Percentiles rank a stretch among this genome's conserved stretches.
These are phyloP conservation scores for Biscogniauxia sp. DNA, from an alignment of 2,329 filamentous ascomycete genomes.

Conservation along the genomic window DNA sequence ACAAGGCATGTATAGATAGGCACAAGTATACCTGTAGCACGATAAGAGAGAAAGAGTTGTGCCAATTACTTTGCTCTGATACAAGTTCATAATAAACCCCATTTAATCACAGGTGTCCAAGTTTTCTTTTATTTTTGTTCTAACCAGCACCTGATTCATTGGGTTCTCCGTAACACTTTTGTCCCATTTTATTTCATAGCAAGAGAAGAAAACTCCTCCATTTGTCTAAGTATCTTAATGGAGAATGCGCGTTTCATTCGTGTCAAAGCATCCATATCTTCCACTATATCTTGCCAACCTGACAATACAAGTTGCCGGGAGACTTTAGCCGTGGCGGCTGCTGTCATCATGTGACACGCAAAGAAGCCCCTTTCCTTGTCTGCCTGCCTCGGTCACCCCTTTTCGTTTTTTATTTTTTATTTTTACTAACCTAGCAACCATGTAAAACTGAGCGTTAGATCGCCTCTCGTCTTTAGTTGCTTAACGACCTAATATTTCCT, in stretches of 20 bases:
- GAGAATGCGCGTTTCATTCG: background rate
- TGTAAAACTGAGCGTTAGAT: background rate
- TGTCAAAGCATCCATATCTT: background rate
- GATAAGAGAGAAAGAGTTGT: too few species aligned
- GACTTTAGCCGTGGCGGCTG: background rate
- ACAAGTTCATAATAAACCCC: too few species aligned
- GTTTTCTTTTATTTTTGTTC: too few species aligned
- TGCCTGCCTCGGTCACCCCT: background rate
- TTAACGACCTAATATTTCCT: background rate
- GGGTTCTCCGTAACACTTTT: too few species aligned
- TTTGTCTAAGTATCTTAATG: background rate
- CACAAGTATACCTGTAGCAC: too few species aligned
- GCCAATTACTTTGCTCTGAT: too few species aligned
- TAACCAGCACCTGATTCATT: too few species aligned
- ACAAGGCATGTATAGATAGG: too few species aligned
- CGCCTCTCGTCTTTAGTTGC: background rate
- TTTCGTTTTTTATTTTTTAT: too few species aligned
- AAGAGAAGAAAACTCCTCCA: too few species aligned
- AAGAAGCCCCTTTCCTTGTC: background rate
- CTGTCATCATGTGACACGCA: background rate
- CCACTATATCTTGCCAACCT: background rate
- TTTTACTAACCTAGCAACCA: background rate
- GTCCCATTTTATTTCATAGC: too few species aligned
- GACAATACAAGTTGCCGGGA: background rate
- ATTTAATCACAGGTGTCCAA: too few species aligned